Evolutionary conservation across 2,329 filamentous ascomycete species (phyloP), one percentile per base, ranked within the genome.

Genomic region (Tricladium varicosporioides): DNA sequence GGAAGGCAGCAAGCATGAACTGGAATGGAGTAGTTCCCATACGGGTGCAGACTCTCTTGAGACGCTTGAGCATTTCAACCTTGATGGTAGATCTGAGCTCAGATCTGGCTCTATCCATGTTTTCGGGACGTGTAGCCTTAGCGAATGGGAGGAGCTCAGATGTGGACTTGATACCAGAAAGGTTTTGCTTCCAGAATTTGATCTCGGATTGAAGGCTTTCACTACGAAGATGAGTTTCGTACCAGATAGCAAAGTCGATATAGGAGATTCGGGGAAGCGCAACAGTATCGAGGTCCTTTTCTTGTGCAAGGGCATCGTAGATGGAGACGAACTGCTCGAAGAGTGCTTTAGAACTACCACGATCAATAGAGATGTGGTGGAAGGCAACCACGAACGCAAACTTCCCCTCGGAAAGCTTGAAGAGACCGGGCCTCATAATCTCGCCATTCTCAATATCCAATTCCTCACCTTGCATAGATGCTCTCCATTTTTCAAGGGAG

Each of bases 331-430:
- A 49, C 18, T 49, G 47, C 47, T 49, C 47, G n/a, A 49, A 49
- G 5, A 49, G 27, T n/a, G 47, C 47, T 22, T 49, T 49, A 22
- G 47, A 49, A 32, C 22, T 33, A 33, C 47, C 47, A 49, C 47
- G 47, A 49, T 49, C 47, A 36, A 49, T 49, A 18, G 47, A 49
- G 22, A 49, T 49, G 47, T 49, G 47, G 47, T 49, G 47, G 47
- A 49, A 49, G 19, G 27, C 47, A 18, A 49, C 18, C 9, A 49
- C 47, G 47, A 49, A 49, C 15, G 47, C 47, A 15, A 49, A 49
- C n/a, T 32, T 49, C 11, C 33, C 47, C 2, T 33, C 47, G 5
- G 22, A 19, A 33, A 49, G 47, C 22, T 32, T 49, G 47, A 49
- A 49, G 22, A 49, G 47, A 9, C 22, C 47, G 10, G 47, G 19